Conservation (phyloP, 1,139 yeast species). For the Kodamaea plutei region DNA sequence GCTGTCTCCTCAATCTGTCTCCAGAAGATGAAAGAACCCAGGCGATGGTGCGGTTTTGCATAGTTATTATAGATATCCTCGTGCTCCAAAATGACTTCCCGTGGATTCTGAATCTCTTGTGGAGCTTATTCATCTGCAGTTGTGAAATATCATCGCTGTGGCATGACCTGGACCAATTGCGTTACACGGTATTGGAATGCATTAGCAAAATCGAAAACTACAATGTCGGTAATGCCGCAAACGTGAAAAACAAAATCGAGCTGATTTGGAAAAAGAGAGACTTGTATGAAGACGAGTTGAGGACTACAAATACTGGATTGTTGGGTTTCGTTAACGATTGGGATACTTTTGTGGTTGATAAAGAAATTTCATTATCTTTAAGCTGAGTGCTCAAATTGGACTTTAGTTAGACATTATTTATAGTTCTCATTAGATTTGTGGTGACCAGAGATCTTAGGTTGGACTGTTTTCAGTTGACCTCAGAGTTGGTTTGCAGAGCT, state of each 20-base stretch:
- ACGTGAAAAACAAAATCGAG: conserved; percentile 19
- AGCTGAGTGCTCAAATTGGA: conserved; percentile 16
- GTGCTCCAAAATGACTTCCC: conserved; percentile 24
- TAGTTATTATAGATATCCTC: conserved; percentile 20
- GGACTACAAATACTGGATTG: conserved; percentile 7
- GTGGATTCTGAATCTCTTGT: conserved; percentile 23
- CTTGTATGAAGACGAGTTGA: conserved; percentile 20
- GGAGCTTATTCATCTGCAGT: conserved; percentile 26
- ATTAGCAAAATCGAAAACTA: conserved; percentile 21
- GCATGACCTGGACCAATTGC: conserved; percentile 22
- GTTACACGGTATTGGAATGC: conserved; percentile 23
- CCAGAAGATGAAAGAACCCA: conserved; percentile 16
- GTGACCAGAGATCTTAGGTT: no score
- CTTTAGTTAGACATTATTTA: not conserved
- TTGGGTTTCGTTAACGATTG: conserved; percentile 27
- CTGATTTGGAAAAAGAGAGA: conserved; percentile 29
- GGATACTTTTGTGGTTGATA: conserved; percentile 28
- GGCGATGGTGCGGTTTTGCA: conserved; percentile 15
- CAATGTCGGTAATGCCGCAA: conserved; percentile 26
- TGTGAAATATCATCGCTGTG: conserved; percentile 21
- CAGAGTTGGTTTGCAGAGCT: no score
- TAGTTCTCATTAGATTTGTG: no score
- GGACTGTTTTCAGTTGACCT: no score
- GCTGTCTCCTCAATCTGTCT: conserved; percentile 20
- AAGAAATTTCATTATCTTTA: conserved; percentile 22